Evolutionary conservation across 2,329 filamentous ascomycete genomes (phyloP), one percentile per base, ranked within the genome.

Genomic region (Fusarium anguioides): DNA sequence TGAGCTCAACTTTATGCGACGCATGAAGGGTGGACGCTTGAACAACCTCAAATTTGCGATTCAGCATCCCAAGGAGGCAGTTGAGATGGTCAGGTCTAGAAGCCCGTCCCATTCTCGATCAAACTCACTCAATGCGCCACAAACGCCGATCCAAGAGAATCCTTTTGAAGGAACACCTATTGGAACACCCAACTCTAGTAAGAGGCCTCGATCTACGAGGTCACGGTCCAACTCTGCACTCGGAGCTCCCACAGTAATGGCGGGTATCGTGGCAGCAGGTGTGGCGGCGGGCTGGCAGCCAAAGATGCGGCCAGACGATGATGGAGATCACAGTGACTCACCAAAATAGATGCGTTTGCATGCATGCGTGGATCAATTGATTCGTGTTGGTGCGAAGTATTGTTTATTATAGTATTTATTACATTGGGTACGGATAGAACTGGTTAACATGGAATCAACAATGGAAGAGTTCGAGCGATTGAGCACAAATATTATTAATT

Each of bases 21-120:
- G 85, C 69, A 86, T 95, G 79, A 93, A 92, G 80, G 93, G 93
- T 68, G 93, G 92, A 36, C 91, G 92, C 61, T 80, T 96, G 60
- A 94, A 93, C 81, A 90, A 91, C 74, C 82, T 96, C 69, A 93
- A 89, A 78, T 95, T 93, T 76, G 89, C 89, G 59, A 88, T 95
- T 64, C 83, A 89, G 74, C 89, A 95, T 73, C 91, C 92, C 60
- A 89, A 88, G 72, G 89, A 94, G 76, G 87, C 86, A 4, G 86
- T 93, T 71, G 66, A 69, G 42, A 81, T 89, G 69, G 81, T 84
- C 44, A 84, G 84, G 70, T 88, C 85, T 45, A 83, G 87, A 70
- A 90, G 87, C 75, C 87, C 87, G 7, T 90, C 89, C 56, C 82
- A 85, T 74, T 89, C 85, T 67, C 79, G 90, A 63, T 89, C 87